Conservation (phyloP, 139 green algal species). For the Chlorella sp. region DNA sequence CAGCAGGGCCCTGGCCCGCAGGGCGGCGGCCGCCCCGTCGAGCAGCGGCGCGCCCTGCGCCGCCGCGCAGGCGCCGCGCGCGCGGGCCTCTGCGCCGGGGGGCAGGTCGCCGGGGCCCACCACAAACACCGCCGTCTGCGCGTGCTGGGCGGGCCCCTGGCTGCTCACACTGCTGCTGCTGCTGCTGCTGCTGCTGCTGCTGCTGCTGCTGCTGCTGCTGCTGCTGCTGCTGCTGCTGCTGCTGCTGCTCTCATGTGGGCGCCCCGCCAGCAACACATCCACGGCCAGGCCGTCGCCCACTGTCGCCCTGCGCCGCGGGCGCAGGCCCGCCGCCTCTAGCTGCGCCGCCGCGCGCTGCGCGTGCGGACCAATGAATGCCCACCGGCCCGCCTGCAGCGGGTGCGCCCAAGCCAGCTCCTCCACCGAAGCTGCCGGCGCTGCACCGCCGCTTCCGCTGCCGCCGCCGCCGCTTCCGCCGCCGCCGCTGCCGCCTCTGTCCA, state of each 20-base stretch:
- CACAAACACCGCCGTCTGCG: neutral
- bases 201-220: neutral
- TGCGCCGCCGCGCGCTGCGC: neutral
- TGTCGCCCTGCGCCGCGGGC: neutral
- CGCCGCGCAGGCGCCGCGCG: no score
- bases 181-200: constrained; percentile 1
- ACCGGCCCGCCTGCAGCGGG: constrained; percentile 8
- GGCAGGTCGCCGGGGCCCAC: constrained; percentile 8
- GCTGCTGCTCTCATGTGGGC: neutral
- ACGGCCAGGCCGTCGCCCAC: neutral
- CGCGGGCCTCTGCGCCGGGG: no score
- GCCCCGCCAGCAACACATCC: neutral
- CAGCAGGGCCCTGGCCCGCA: neutral
- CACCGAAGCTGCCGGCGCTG: neutral
- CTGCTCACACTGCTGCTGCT: neutral
- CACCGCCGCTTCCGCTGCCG: neutral
- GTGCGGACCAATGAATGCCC: neutral
- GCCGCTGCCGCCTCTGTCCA: neutral
- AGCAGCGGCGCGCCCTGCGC: no score
- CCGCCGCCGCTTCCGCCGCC: neutral
- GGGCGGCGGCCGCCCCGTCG: no score
- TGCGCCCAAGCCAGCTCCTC: constrained; percentile 4
- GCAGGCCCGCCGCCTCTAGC: neutral
- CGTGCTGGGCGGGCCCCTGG: neutral
- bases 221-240: neutral